Evolutionary conservation across 139 green algal species (phyloP).

Genomic region (Chlorella sp.): DNA sequence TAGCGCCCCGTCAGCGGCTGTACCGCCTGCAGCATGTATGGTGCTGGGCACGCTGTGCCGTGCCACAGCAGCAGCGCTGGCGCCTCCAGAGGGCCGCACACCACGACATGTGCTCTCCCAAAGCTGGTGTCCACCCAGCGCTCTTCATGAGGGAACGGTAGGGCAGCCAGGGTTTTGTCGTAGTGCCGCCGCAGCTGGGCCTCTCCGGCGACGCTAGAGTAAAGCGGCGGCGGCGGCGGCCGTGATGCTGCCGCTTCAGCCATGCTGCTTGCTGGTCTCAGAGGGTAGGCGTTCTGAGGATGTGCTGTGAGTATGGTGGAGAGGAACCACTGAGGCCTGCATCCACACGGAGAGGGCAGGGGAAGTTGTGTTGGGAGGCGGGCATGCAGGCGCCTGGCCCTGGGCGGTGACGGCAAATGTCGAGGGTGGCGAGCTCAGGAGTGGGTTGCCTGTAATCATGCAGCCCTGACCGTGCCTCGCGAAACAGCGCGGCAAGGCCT

Average conservation of each 20-base stretch:
- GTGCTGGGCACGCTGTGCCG: not conserved
- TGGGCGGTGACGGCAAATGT: no score
- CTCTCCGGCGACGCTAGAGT: not conserved
- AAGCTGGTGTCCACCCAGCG: constrained; percentile 9
- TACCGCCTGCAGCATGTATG: not conserved
- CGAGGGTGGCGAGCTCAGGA: no score
- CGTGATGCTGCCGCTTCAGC: not conserved
- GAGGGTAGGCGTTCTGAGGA: no score
- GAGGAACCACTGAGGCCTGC: no score
- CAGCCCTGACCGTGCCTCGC: no score
- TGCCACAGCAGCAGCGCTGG: constrained; percentile 10
- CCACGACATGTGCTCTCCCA: not conserved
- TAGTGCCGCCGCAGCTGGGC: not conserved
- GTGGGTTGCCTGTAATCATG: no score
- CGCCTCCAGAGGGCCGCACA: not conserved
- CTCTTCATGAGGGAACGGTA: not conserved
- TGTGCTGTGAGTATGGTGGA: no score
- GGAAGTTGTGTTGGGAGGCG: no score
- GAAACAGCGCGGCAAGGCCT: no score
- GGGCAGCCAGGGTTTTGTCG: not conserved
- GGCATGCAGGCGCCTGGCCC: no score
- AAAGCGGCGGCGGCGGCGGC: not conserved
- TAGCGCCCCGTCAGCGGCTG: not conserved
- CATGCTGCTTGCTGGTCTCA: not conserved
- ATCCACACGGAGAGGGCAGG: no score